Conservation (phyloP, 1,139 yeast genomes). For the Nakaseomyces bracarensis region DNA sequence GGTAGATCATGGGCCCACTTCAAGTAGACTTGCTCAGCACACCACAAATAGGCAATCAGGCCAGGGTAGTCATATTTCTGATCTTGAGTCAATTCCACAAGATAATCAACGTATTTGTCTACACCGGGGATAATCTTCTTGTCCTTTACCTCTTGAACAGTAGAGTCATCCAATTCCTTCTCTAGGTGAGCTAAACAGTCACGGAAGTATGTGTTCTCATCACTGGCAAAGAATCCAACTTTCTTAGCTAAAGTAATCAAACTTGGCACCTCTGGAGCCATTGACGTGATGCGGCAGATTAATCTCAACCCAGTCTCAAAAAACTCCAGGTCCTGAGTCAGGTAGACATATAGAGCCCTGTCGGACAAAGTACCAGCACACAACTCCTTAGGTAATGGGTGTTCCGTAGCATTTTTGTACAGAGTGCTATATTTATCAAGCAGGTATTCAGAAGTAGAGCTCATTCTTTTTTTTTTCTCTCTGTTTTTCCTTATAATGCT, state of each 20-base stretch:
- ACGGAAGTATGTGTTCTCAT: slow-evolving; percentile 43
- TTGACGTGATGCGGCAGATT: slow-evolving; percentile 40
- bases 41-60: slow-evolving; percentile 39
- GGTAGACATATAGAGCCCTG: slow-evolving; percentile 37
- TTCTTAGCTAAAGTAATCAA: slow-evolving; percentile 41
- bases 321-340: slow-evolving; percentile 44
- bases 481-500: neutral
- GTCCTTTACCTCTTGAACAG: slow-evolving; percentile 18
- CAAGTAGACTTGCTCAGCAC: slow-evolving; percentile 45
- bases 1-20: slow-evolving; percentile 41
- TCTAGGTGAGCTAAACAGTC: slow-evolving; percentile 25
- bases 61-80: slow-evolving; percentile 36
- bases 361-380: slow-evolving; percentile 42
- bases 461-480: neutral
- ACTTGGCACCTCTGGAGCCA: slow-evolving; percentile 37
- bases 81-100: slow-evolving; percentile 32
- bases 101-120: slow-evolving; percentile 34
- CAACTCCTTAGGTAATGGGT: slow-evolving; percentile 40
- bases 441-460: slow-evolving; percentile 19
- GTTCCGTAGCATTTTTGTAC: slow-evolving; percentile 35
- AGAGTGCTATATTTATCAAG: slow-evolving; percentile 26
- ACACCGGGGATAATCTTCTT: slow-evolving; percentile 33
- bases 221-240: slow-evolving; percentile 42
- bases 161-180: slow-evolving; percentile 25
- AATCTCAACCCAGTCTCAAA: slow-evolving; percentile 40